Conservation (phyloP, 192 early-diverging fungal genomes). For the Rhizophagus sp. region DNA sequence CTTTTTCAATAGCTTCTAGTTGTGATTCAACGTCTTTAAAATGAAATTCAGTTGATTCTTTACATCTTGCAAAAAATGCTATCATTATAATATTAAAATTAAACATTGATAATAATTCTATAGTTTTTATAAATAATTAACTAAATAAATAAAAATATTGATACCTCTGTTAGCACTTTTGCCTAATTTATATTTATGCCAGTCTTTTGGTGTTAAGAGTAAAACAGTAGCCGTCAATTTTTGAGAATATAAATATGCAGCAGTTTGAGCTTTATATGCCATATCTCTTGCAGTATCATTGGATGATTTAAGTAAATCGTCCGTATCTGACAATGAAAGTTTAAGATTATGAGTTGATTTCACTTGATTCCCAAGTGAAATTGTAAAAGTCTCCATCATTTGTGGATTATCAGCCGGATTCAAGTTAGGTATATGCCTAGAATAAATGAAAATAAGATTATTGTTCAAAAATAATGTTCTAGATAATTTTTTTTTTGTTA, state of each 20-base stretch:
- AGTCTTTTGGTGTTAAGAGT: constrained; percentile 49
- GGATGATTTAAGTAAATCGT: constrained; percentile 46
- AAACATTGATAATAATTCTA: neutral
- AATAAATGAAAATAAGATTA: neutral
- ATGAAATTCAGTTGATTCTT: constrained; percentile 74
- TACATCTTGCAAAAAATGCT: constrained; percentile 65
- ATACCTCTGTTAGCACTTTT: constrained; percentile 56
- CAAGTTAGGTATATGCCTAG: neutral
- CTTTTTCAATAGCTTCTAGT: constrained; percentile 53
- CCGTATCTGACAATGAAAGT: constrained; percentile 53
- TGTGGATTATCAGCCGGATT: constrained; percentile 27
- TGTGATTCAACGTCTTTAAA: constrained; percentile 70
- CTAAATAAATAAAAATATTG: neutral
- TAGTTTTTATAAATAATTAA: neutral
- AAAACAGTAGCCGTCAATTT: constrained; percentile 60
- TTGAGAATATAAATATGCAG: constrained; percentile 62
- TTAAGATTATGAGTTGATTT: constrained; percentile 71
- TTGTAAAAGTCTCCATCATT: constrained; percentile 73
- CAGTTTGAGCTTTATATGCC: constrained; percentile 70
- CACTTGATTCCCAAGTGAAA: constrained; percentile 74
- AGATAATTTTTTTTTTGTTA: neutral
- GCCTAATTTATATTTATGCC: constrained; percentile 56
- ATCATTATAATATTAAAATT: neutral
- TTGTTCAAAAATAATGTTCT: neutral
- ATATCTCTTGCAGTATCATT: constrained; percentile 49